Evolutionary conservation across 2,329 filamentous ascomycete genomes (phyloP).

Genomic region (Xylaria sp.): DNA sequence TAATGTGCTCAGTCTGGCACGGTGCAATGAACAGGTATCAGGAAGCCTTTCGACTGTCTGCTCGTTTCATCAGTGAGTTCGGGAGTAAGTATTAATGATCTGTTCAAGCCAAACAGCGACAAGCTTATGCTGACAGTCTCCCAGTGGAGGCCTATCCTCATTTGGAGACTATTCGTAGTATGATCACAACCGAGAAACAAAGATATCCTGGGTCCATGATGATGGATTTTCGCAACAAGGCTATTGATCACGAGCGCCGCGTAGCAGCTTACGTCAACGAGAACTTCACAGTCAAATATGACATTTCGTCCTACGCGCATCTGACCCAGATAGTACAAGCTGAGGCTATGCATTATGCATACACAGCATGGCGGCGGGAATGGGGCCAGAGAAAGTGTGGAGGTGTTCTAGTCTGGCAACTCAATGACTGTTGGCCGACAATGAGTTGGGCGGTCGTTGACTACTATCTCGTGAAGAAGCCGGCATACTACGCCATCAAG

Average conservation of each 20-base stretch:
- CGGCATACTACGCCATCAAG: constrained; percentile 61
- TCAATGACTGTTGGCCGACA: constrained; percentile 74
- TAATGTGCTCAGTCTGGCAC: constrained; percentile 67
- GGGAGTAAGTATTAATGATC: constrained; percentile 52
- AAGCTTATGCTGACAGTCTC: constrained; percentile 3
- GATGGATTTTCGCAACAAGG: constrained; percentile 84
- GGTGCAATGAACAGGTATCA: constrained; percentile 79
- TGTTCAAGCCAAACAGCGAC: neutral
- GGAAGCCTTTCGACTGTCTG: constrained; percentile 71
- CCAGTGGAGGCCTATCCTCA: constrained; percentile 77
- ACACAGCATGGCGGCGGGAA: constrained; percentile 64
- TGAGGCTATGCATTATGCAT: constrained; percentile 58
- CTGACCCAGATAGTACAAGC: constrained; percentile 60
- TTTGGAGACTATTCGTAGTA: constrained; percentile 71
- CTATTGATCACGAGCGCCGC: constrained; percentile 74
- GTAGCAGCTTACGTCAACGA: constrained; percentile 78
- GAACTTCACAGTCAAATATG: constrained; percentile 65
- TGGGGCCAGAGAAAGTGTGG: constrained; percentile 68
- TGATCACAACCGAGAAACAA: constrained; percentile 60
- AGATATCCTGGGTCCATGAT: constrained; percentile 71
- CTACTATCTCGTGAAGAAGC: constrained; percentile 69
- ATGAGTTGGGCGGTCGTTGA: constrained; percentile 71
- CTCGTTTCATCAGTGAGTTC: constrained; percentile 82
- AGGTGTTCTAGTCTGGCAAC: constrained; percentile 70
- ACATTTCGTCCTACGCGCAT: constrained; percentile 58